Evolutionary conservation across 495 filamentous ascomycete genomes (phyloP).

Genomic region (Aspergillus saccharolyticus): DNA sequence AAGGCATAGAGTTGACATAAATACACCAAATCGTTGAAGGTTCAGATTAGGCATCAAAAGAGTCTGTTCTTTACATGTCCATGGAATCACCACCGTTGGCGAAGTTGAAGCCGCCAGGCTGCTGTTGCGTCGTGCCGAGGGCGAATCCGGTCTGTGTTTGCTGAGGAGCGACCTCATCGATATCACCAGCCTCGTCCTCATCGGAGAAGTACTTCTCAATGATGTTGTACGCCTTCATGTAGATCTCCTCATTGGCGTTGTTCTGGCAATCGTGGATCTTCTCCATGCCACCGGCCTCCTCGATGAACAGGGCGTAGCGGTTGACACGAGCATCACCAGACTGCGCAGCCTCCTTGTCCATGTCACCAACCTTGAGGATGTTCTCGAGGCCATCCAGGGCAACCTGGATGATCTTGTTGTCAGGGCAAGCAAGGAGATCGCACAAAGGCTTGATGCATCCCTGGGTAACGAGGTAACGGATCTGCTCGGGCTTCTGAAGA

Average conservation of each 20-base stretch:
- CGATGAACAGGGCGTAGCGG: slow-evolving; percentile 95
- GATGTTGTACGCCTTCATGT: slow-evolving; percentile 99
- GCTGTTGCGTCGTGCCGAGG: slow-evolving; percentile 71
- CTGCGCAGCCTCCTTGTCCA: slow-evolving; percentile 84
- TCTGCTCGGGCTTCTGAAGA: slow-evolving; percentile 97
- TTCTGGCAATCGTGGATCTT: slow-evolving; percentile 99
- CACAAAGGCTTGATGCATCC: slow-evolving; percentile 98
- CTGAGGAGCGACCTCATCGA: slow-evolving; percentile 63
- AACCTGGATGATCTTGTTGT: slow-evolving; percentile 99
- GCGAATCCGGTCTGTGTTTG: slow-evolving; percentile 72
- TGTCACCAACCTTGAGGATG: slow-evolving; percentile 97
- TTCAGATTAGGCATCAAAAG: slow-evolving; percentile 12
- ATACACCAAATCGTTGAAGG: slow-evolving; percentile 9
- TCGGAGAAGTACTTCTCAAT: slow-evolving; percentile 99
- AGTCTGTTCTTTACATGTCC: slow-evolving; percentile 70
- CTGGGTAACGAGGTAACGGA: slow-evolving; percentile 84
- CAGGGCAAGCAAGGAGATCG: slow-evolving; percentile 91
- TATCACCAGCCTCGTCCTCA: slow-evolving; percentile 83
- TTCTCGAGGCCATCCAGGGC: slow-evolving; percentile 98
- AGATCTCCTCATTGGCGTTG: slow-evolving; percentile 99
- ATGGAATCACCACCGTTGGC: slow-evolving; percentile 88
- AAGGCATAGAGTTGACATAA: slow-evolving; percentile 11
- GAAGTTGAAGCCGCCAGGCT: slow-evolving; percentile 84
- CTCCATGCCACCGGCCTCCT: slow-evolving; percentile 98
- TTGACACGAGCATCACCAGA: slow-evolving; percentile 74